Evolutionary conservation across 1,284 basidiomycete species (phyloP).

Genomic region (Earliella scabrosa): DNA sequence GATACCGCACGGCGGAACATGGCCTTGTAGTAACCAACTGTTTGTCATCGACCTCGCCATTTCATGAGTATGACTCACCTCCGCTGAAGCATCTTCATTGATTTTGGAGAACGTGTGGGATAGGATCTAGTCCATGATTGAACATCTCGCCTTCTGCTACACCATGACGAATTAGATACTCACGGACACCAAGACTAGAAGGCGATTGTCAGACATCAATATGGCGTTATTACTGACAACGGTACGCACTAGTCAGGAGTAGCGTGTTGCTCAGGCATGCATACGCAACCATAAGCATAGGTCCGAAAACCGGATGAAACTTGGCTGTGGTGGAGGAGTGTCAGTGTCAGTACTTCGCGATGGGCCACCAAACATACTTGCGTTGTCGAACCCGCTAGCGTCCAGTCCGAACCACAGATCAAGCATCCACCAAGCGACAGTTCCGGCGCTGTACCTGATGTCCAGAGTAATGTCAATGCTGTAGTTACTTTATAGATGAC

Average conservation of each 20-base stretch:
- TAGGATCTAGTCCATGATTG: constrained; percentile 65
- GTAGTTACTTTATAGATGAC: background rate
- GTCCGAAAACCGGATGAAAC: constrained; percentile 87
- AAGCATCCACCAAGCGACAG: constrained; percentile 90
- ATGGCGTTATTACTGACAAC: background rate
- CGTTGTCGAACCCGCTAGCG: constrained; percentile 79
- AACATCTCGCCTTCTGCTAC: background rate
- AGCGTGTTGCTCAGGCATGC: constrained; percentile 89
- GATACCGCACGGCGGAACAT: constrained; percentile 93
- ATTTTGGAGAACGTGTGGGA: constrained; percentile 94
- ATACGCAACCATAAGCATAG: constrained; percentile 85
- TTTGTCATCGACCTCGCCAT: background rate
- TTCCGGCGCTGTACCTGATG: constrained; percentile 49
- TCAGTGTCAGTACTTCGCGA: background rate
- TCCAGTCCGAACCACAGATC: constrained; percentile 91
- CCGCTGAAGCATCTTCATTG: constrained; percentile 89
- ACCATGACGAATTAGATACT: constrained; percentile 31
- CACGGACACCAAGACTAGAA: constrained; percentile 77
- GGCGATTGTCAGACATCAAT: background rate
- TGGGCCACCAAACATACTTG: constrained; percentile 59
- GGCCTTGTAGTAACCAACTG: constrained; percentile 59
- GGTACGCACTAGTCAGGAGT: constrained; percentile 69
- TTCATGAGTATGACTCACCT: constrained; percentile 51
- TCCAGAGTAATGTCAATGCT: background rate
- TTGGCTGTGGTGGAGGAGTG: constrained; percentile 44